Base-by-base conservation (phyloP, 2,329 filamentous ascomycete species). In the Penicillium rolfsii region DNA sequence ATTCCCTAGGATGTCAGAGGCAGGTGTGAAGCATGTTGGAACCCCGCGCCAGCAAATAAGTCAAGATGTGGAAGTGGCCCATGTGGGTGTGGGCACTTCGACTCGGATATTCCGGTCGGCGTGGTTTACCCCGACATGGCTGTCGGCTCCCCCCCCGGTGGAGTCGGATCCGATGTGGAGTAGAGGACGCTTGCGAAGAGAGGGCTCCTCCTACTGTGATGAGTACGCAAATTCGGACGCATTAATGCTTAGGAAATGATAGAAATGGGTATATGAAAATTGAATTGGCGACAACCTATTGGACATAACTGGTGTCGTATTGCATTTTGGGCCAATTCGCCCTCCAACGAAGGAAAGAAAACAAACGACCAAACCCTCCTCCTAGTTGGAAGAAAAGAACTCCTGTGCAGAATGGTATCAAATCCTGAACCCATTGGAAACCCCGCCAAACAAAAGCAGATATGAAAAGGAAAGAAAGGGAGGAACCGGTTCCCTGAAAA, bases 381-480 rank as follows among this genome's bases (percentile, higher is more conserved):
- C 48, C 30, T 16, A 5, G 9, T 7, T 22, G 48, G 48, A 53
- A 58, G 61, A 49, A 58, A 63, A 68, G 69, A 73, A 70, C 65
- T 67, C 70, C 71, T 70, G 63, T 71, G 69, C 69, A 72, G 67
- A 72, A 73, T 76, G 73, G 73, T 74, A 74, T 74, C 68, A 70
- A 73, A 69, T 75, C 62, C 26, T 68, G 69, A 65, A 61, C 62
- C 66, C 54, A 58, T 68, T 71, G 46, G 49, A 52, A 35, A 57
- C 59, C 63, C 63, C 58, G 58, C 58, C 62, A 55, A 65, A 65
- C 63, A 65, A 70, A 66, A 62, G 64, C 49, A 52, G 65, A 64
- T 64, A 67, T 63, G 55, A 64, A 59, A 61, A 63, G 54, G 66
- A 62, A 65, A 59, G 46, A 60, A 59, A 35, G 22, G 16, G 19